Conservation (phyloP, 352 stramenopile genomes). For the Peronosclerospora sorghi region DNA sequence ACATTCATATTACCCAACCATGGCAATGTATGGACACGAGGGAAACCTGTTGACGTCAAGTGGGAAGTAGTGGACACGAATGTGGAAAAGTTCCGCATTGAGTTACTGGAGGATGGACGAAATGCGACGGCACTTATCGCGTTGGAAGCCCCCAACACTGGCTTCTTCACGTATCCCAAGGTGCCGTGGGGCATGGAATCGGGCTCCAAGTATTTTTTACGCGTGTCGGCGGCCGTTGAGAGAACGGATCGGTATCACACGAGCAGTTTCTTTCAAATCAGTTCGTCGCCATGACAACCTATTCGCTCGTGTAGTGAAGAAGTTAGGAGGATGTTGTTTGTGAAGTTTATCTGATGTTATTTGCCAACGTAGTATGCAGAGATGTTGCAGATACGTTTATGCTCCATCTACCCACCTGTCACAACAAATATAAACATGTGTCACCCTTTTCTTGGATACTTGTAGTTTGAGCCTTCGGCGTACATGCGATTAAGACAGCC, state of each 20-base stretch:
- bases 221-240: constrained; percentile 34
- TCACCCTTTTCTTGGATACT: too few relatives aligned
- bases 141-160: constrained; percentile 43
- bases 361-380: too few relatives aligned
- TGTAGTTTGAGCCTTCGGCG: too few relatives aligned
- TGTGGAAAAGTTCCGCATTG: constrained; percentile 45
- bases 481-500: too few relatives aligned
- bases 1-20: constrained; percentile 26
- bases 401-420: too few relatives aligned
- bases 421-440: too few relatives aligned
- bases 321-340: too few relatives aligned
- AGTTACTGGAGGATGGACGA: constrained; percentile 55
- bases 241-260: constrained; percentile 42
- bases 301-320: neutral
- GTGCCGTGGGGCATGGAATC: constrained; percentile 80
- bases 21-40: constrained; percentile 55
- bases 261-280: constrained; percentile 60
- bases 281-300: constrained; percentile 27
- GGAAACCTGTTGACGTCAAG: constrained; percentile 52
- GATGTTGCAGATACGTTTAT: too few relatives aligned
- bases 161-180: constrained; percentile 55
- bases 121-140: constrained; percentile 57
- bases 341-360: too few relatives aligned
- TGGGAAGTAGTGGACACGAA: constrained; percentile 53
- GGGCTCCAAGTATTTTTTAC: constrained; percentile 70